Evolutionary conservation across 805 yeast genomes (phyloP), one percentile per base, ranked within the genome.

Genomic region (Metschnikowia dekortorum): DNA sequence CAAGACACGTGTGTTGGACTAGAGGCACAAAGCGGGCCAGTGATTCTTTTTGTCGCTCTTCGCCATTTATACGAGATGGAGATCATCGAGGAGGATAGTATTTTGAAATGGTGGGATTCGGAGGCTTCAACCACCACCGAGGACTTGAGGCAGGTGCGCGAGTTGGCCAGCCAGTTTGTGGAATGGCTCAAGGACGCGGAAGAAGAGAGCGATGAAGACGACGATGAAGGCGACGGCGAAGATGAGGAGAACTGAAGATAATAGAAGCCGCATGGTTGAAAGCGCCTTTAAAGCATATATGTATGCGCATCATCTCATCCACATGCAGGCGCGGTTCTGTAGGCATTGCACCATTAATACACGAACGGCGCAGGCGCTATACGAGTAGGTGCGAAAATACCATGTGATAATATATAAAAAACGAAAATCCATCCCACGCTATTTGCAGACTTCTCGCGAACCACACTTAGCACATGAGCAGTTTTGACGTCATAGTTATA

Each of bases 151-250:
- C 72, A 70, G 29, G 83, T 84, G 16, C 78, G 85, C 51, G 72
- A 63, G 30, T 74, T 81, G 56, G 83, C 89, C 2, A 79, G 70
- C 8, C 85, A 83, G 65, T 92, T 92, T 84, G 77, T 92, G 18
- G 87, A 84, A 16, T 91, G 97, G 97, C 76, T 92, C 52, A 79
- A 79, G 59, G 87, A 83, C 43, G 97, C 97, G 0, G 84, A 76
- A 40, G 86, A 81, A 54, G 89, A 83, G 59, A 60, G 64, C 37
- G 78, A 74, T 11, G 45, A 34, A 3, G 43, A 39, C 1, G 72
- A 67, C 4, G 78, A 74, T 46, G 37, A 39, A 2, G 41, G 31
- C 48, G 37, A 32, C 18, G 38, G 16, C 28, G 35, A 14, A 14
- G 44, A 31, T 10, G 22, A 41, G 26, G 32, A 22, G 2, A 16